phyloP scores from a whole-genome alignment of 1,284 basidiomycete genomes.

The Ceratobasidium sp. region DNA sequence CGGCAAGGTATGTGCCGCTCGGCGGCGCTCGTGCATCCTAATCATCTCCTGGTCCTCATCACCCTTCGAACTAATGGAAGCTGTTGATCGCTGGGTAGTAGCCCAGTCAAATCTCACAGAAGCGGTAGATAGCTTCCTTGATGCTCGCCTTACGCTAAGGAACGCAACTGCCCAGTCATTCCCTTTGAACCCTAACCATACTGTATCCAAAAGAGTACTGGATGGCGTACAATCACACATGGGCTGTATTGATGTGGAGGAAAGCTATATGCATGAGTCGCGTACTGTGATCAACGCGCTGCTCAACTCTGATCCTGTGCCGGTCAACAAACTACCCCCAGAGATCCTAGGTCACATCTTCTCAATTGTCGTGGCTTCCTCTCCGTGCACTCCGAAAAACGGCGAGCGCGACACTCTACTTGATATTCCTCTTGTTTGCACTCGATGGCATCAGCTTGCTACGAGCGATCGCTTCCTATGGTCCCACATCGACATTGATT shows the following conservation, averaged over 20 bases:
- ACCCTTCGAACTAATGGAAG: not conserved
- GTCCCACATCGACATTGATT: not conserved
- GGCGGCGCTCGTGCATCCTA: too few species aligned
- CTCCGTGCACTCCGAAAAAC: not conserved
- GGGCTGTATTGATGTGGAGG: not conserved
- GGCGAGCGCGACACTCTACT: not conserved
- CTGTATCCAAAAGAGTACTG: not conserved
- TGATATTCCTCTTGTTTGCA: not conserved
- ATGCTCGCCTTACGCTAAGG: not conserved
- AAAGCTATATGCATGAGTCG: not conserved
- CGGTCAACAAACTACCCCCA: not conserved
- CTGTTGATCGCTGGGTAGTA: not conserved
- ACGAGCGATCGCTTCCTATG: not conserved
- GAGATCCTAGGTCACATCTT: conserved; percentile 11
- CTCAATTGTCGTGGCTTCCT: not conserved
- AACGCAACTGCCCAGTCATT: too few species aligned
- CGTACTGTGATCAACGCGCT: not conserved
- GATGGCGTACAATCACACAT: not conserved
- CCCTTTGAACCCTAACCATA: not conserved
- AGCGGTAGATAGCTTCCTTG: not conserved
- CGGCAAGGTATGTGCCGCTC: too few species aligned
- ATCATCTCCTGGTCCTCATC: too few species aligned
- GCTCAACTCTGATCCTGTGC: not conserved
- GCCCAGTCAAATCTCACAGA: not conserved
- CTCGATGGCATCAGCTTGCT: not conserved